Percentiles rank a stretch among this genome's conserved stretches.
Evolutionary conservation across 768 basidiomycete genomes (phyloP).

Genomic region (Agaricus sinodeliciosus): DNA sequence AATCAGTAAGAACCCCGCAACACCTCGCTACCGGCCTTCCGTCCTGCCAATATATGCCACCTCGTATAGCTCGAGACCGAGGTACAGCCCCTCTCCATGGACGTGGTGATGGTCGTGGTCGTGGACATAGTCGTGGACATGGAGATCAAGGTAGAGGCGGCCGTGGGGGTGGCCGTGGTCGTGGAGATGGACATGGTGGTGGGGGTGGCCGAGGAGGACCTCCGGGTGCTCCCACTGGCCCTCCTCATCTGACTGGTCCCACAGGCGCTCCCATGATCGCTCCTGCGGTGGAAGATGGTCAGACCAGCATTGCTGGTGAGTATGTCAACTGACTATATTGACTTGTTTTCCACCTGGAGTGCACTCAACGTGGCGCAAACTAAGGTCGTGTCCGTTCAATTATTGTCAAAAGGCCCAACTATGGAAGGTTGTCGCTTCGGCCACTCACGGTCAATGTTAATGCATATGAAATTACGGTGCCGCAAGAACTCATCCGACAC

Average conservation of each 20-base stretch:
- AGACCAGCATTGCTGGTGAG: constrained; percentile 2
- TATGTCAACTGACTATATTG: background rate
- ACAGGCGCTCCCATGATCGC: background rate
- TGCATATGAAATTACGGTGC: constrained; percentile 57
- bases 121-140: constrained; percentile 14
- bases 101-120: constrained; percentile 15
- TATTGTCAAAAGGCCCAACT: constrained; percentile 64
- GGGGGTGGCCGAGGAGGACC: constrained; percentile 24
- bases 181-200: background rate
- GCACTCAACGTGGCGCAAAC: background rate
- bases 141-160: background rate
- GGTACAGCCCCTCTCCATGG: constrained; percentile 23
- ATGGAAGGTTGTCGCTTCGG: constrained; percentile 44
- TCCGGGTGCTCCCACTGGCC: constrained; percentile 21
- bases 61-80: constrained; percentile 23
- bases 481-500: constrained; percentile 61
- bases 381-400: constrained; percentile 38
- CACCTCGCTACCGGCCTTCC: constrained; percentile 8
- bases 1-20: background rate
- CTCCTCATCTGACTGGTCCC: constrained; percentile 17
- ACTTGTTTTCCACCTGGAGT: background rate
- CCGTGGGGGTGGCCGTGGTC: background rate
- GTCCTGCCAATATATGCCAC: constrained; percentile 29
- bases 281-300: background rate
- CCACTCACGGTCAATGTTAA: constrained; percentile 41